phyloP scores from a whole-genome alignment of 768 basidiomycete genomes.

The Naganishia onofrii region DNA sequence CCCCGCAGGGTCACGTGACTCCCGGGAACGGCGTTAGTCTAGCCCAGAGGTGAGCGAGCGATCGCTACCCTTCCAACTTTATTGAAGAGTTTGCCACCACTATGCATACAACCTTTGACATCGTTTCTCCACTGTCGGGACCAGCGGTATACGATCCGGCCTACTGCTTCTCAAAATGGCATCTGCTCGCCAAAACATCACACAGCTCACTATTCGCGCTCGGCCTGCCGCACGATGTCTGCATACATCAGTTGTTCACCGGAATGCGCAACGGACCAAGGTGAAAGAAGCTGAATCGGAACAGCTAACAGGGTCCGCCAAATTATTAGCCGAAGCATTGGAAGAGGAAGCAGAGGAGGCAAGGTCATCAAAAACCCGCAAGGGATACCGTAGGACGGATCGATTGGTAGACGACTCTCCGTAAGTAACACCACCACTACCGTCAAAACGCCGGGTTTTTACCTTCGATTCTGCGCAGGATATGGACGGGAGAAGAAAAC shows the following conservation, averaged over 20 bases:
- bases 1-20: background rate
- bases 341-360: slow-evolving; percentile 46
- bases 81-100: background rate
- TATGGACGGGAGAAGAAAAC: slow-evolving; percentile 77
- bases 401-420: slow-evolving; percentile 3
- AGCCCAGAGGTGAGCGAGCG: background rate
- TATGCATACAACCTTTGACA: background rate
- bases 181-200: background rate
- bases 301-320: slow-evolving; percentile 50
- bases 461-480: slow-evolving; percentile 24
- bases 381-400: slow-evolving; percentile 5
- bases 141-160: background rate
- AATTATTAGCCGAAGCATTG: slow-evolving; percentile 66
- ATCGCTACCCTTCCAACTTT: background rate
- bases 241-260: background rate
- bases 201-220: background rate
- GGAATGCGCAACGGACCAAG: background rate
- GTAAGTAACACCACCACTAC: background rate
- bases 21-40: background rate
- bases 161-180: background rate
- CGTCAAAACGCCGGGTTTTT: background rate
- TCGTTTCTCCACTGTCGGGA: background rate
- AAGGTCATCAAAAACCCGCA: background rate
- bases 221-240: background rate
- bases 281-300: background rate